phyloP scores from a whole-genome alignment of 768 basidiomycete genomes.

The Leccinellum luteum region DNA sequence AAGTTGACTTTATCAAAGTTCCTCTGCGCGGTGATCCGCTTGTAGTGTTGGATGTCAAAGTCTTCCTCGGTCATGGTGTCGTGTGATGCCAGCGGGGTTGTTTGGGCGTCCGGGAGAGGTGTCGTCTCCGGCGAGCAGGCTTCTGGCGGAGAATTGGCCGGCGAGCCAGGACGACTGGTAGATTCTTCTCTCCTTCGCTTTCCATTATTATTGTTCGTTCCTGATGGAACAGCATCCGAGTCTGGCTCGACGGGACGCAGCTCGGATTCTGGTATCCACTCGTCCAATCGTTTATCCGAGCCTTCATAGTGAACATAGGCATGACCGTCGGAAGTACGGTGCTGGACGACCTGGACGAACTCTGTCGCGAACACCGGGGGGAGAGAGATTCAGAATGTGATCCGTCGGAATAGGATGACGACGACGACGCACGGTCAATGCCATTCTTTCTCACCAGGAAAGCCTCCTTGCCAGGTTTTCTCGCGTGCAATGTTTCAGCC shows the following conservation, averaged over 20 bases:
- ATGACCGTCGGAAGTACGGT: constrained; percentile 40
- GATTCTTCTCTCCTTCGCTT: constrained; percentile 31
- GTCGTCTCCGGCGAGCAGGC: constrained; percentile 15
- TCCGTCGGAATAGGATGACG: constrained; percentile 2
- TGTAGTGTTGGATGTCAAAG: constrained; percentile 64
- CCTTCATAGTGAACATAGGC: constrained; percentile 73
- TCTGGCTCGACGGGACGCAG: constrained; percentile 32
- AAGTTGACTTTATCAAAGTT: constrained; percentile 89
- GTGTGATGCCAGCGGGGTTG: constrained; percentile 17
- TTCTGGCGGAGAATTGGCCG: constrained; percentile 21
- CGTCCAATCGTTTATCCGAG: constrained; percentile 70
- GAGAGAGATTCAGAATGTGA: constrained; percentile 9
- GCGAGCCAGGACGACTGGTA: constrained; percentile 15
- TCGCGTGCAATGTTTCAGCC: constrained; percentile 16
- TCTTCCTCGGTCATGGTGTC: constrained; percentile 64
- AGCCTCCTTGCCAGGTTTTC: constrained; percentile 3
- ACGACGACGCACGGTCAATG: constrained; percentile 34
- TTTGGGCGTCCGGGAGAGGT: constrained; percentile 11
- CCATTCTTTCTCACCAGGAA: constrained; percentile 34
- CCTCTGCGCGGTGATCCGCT: constrained; percentile 62
- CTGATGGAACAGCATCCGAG: constrained; percentile 15
- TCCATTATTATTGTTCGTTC: constrained; percentile 34
- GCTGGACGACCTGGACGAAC: constrained; percentile 52
- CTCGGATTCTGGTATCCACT: constrained; percentile 57
- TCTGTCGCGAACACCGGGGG: constrained; percentile 27